phyloP scores from a whole-genome alignment of 495 filamentous ascomycete genomes.

The Penicillium goetzii region DNA sequence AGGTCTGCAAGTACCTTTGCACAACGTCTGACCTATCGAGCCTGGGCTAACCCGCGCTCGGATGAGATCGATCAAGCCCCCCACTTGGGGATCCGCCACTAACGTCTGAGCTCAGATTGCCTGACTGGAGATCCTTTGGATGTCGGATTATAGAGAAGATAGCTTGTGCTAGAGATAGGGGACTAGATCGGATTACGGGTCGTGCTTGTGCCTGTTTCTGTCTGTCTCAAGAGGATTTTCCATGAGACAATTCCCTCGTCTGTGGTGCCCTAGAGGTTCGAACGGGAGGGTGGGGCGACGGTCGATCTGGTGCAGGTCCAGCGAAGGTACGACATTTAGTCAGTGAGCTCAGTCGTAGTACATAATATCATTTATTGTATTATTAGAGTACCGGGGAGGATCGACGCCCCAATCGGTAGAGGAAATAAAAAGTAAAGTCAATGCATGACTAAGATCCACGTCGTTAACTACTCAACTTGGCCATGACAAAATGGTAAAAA shows the following conservation, averaged over 20 bases:
- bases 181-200: not conserved
- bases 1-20: not conserved
- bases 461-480: not conserved
- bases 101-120: constrained; percentile 19
- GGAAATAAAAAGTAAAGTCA: constrained; percentile 1
- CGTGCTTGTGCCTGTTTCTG: not conserved
- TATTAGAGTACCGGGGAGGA: not conserved
- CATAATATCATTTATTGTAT: not conserved
- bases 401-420: constrained; percentile 5
- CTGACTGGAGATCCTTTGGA: not conserved
- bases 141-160: not conserved
- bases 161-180: not conserved
- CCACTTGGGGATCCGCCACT: constrained; percentile 12
- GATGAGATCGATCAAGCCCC: constrained; percentile 18
- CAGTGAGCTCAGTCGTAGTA: not conserved
- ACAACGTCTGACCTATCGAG: constrained; percentile 25
- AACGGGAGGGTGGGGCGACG: constrained; percentile 3
- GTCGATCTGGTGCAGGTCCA: constrained; percentile 7
- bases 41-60: not conserved
- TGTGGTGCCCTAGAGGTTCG: not conserved
- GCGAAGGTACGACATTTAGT: constrained; percentile 1
- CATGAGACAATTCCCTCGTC: not conserved
- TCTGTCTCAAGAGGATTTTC: not conserved
- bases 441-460: not conserved
- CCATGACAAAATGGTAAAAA: not conserved